These are phyloP conservation scores for Annulohypoxylon nitens DNA, from an alignment of 495 filamentous ascomycete species.

Conservation along the genomic window DNA sequence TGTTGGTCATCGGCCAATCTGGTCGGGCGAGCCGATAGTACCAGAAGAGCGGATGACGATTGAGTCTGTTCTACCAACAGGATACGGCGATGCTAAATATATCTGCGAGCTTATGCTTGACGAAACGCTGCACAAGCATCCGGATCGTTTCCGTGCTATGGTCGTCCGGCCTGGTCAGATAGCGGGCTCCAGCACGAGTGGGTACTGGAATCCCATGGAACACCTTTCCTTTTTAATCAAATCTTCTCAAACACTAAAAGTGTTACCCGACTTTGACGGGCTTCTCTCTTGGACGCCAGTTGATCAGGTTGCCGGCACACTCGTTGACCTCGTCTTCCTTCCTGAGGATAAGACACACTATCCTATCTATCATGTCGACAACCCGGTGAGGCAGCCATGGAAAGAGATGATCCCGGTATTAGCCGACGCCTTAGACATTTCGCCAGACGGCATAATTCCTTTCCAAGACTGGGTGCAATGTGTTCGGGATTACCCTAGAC, in stretches of 20 bases:
- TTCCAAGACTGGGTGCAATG: constrained; percentile 41
- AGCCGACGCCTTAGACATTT: constrained; percentile 57
- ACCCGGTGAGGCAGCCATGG: constrained; percentile 65
- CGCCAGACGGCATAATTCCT: constrained; percentile 34
- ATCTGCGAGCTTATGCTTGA: constrained; percentile 66
- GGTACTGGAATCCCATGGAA: constrained; percentile 68
- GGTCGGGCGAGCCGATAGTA: constrained; percentile 57
- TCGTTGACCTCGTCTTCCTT: constrained; percentile 34
- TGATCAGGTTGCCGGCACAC: constrained; percentile 49
- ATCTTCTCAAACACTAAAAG: constrained; percentile 63
- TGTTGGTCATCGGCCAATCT: constrained; percentile 60
- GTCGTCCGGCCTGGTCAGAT: constrained; percentile 65
- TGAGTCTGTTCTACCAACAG: constrained; percentile 59
- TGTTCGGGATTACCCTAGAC: constrained; percentile 40
- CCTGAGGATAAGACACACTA: constrained; percentile 44
- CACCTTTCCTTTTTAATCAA: constrained; percentile 66
- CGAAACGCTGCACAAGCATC: constrained; percentile 61
- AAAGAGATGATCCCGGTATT: constrained; percentile 57
- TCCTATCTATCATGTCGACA: constrained; percentile 68
- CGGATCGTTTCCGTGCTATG: constrained; percentile 61
- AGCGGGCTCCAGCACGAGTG: constrained; percentile 61
- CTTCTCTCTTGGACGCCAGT: constrained; percentile 65
- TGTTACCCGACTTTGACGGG: constrained; percentile 61
- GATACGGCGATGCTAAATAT: constrained; percentile 67
- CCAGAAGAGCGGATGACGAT: constrained; percentile 55